Conservation (phyloP, 2,329 filamentous ascomycete species). For the Colletotrichum orbiculare region DNA sequence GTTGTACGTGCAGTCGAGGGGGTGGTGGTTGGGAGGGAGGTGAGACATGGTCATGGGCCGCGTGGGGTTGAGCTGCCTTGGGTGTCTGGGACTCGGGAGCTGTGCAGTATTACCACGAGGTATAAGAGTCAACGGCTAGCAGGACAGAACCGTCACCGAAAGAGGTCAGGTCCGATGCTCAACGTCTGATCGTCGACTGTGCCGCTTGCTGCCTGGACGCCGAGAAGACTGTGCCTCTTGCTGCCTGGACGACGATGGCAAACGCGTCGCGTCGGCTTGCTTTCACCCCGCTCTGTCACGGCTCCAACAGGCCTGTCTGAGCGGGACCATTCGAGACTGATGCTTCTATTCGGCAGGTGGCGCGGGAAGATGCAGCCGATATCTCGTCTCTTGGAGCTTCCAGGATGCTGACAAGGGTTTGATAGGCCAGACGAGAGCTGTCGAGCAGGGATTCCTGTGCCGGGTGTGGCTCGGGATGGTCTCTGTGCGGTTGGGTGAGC, state of each 20-base stretch:
- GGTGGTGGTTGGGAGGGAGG: constrained; percentile 3
- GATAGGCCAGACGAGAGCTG: constrained; percentile 2
- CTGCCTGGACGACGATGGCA: not conserved
- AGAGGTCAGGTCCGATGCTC: not conserved
- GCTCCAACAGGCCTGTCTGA: constrained; percentile 11
- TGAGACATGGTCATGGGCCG: constrained; percentile 1
- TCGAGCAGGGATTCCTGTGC: not conserved
- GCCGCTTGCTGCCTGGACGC: constrained; percentile 5
- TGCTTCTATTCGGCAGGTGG: constrained; percentile 22
- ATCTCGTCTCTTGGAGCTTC: constrained; percentile 11
- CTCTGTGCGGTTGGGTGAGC: not conserved
- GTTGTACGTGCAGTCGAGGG: constrained; percentile 31
- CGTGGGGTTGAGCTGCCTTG: not conserved
- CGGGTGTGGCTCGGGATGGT: not conserved
- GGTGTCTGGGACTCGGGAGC: not conserved
- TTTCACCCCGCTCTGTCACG: constrained; percentile 6
- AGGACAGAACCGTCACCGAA: no score
- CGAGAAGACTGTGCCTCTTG: not conserved
- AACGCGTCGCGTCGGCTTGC: constrained; percentile 31
- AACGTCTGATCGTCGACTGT: not conserved
- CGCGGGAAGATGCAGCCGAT: constrained; percentile 18
- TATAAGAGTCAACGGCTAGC: no score
- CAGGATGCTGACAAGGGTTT: constrained; percentile 12
- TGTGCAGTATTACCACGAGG: not conserved
- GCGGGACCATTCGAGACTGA: constrained; percentile 5